Conservation (phyloP, 2,329 filamentous ascomycete genomes). For the Penicillium sp. region DNA sequence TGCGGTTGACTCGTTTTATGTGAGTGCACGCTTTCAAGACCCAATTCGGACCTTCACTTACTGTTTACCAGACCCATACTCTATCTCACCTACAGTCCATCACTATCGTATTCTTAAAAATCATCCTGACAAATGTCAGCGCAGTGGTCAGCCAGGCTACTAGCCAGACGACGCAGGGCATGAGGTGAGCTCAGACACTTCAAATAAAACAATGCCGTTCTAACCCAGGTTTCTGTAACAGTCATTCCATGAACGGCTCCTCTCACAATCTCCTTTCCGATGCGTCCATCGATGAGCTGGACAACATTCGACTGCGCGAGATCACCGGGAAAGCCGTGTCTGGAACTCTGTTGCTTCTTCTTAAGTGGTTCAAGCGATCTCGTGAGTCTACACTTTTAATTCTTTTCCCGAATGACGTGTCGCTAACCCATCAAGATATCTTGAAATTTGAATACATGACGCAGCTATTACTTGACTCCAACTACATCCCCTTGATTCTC, state of each 20-base stretch:
- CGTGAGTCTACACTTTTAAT: conserved; percentile 51
- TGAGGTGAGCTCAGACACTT: conserved; percentile 37
- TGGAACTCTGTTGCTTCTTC: conserved; percentile 72
- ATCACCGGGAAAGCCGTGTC: conserved; percentile 86
- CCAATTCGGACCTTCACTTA: not conserved
- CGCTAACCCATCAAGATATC: conserved; percentile 53
- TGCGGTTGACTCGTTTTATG: conserved; percentile 75
- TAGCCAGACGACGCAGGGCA: conserved; percentile 38
- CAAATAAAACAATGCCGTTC: not conserved
- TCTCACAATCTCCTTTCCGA: conserved; percentile 26
- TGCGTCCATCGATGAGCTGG: conserved; percentile 61
- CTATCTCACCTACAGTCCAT: conserved; percentile 84
- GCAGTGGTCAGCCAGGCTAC: conserved; percentile 60
- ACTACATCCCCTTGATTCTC: conserved; percentile 82
- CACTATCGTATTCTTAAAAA: conserved; percentile 83
- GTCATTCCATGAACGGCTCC: conserved; percentile 18
- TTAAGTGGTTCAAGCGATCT: conserved; percentile 95
- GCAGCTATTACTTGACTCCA: conserved; percentile 85
- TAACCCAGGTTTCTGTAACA: conserved; percentile 17
- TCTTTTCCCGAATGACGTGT: not conserved
- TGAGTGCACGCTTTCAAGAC: conserved; percentile 42
- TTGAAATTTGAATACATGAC: conserved; percentile 94
- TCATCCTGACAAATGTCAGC: conserved; percentile 77
- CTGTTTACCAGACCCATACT: conserved; percentile 52
- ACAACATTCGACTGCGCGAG: conserved; percentile 71